Percentiles rank a stretch among this genome's conserved stretches.
These are phyloP conservation scores for Pseudozyma thailandica DNA, from an alignment of 1,284 basidiomycete species.

Conservation along the genomic window DNA sequence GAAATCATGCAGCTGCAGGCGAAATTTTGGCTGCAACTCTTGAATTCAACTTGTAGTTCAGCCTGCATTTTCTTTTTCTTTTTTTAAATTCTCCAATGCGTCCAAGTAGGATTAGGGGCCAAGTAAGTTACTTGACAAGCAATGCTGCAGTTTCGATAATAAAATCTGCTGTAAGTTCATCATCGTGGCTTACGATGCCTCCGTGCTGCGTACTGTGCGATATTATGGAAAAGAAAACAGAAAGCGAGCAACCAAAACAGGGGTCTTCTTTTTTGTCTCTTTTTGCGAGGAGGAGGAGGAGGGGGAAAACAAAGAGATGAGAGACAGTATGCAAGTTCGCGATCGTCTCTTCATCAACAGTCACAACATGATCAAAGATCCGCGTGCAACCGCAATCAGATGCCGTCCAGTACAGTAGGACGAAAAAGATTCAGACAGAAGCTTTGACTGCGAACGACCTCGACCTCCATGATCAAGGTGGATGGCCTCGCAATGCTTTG, in stretches of 20 bases:
- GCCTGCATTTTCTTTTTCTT: too few species aligned
- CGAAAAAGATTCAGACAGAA: neutral
- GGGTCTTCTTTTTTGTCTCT: neutral
- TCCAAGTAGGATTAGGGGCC: too few species aligned
- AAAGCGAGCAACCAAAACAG: neutral
- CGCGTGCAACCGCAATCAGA: neutral
- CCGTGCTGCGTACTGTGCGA: too few species aligned
- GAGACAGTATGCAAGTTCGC: slow-evolving; percentile 2
- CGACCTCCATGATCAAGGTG: neutral
- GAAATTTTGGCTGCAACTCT: neutral
- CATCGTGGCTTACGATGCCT: slow-evolving; percentile 12
- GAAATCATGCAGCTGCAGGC: neutral
- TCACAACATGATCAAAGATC: neutral
- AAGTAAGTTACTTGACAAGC: too few species aligned
- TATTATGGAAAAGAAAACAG: too few species aligned
- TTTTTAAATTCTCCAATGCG: too few species aligned
- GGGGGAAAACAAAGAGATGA: neutral
- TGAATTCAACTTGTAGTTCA: neutral
- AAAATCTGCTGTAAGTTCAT: too few species aligned
- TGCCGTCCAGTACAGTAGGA: neutral
- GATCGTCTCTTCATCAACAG: slow-evolving; percentile 5
- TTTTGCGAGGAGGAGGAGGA: neutral
- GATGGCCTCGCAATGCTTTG: too few species aligned
- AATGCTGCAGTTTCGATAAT: neutral
- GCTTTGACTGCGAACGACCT: too few species aligned